Conservation (phyloP, 1,139 yeast species). For the Hansenula anomala region DNA sequence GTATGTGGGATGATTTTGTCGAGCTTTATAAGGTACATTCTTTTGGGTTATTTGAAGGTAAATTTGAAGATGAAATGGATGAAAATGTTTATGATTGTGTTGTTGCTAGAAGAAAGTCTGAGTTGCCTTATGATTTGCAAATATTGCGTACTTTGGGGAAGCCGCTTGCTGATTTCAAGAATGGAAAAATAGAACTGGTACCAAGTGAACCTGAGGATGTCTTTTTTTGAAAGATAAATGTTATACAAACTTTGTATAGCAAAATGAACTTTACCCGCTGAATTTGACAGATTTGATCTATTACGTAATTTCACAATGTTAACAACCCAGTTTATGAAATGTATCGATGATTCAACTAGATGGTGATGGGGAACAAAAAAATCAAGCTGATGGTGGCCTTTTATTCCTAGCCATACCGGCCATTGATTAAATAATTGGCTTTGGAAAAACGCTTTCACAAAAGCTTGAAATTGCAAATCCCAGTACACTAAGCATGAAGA, state of each 20-base stretch:
- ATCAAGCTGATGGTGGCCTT: no score
- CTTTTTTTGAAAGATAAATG: no score
- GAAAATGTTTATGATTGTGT: constrained; percentile 10
- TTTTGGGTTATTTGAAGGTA: constrained; percentile 5
- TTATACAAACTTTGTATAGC: no score
- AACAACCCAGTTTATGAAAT: no score
- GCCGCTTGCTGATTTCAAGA: background rate
- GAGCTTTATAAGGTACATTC: constrained; percentile 13
- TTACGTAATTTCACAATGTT: no score
- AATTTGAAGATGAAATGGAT: constrained; percentile 18
- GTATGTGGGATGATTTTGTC: constrained; percentile 23
- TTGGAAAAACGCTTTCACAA: constrained; percentile 4
- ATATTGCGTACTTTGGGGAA: background rate
- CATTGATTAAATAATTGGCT: no score
- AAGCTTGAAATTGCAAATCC: constrained; percentile 13
- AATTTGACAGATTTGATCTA: no score
- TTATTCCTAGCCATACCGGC: no score
- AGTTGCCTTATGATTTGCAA: background rate
- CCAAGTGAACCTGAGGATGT: no score
- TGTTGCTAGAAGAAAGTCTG: background rate
- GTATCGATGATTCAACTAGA: no score
- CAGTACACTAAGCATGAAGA: constrained; percentile 17
- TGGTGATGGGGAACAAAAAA: no score
- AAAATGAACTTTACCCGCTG: no score
- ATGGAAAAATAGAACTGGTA: background rate